Conservation (phyloP, 192 early-diverging fungal genomes). For the Linnemannia hyalina region DNA sequence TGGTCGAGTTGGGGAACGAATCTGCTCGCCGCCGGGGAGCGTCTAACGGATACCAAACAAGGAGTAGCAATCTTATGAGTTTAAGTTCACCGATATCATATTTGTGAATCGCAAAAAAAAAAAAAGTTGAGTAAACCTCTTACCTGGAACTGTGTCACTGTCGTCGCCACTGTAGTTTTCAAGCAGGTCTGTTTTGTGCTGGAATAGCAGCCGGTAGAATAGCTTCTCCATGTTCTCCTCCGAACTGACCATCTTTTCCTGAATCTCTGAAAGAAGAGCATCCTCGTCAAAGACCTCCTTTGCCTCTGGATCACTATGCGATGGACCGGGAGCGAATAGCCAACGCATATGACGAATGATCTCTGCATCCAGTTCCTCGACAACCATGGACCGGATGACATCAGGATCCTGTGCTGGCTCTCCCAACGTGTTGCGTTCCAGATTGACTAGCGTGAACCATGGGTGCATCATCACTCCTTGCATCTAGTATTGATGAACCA, state of each 20-base stretch:
- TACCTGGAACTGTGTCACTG: constrained; percentile 46
- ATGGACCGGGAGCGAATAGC: constrained; percentile 52
- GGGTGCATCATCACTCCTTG: constrained; percentile 64
- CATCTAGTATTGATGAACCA: constrained; percentile 42
- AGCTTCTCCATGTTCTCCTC: constrained; percentile 55
- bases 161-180: constrained; percentile 46
- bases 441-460: constrained; percentile 61
- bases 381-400: constrained; percentile 1
- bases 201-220: constrained; percentile 44
- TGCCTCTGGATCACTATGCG: constrained; percentile 45
- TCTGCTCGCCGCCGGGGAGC: constrained; percentile 43
- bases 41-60: constrained; percentile 9
- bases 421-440: constrained; percentile 41
- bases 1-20: constrained; percentile 42
- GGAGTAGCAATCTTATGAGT: neutral
- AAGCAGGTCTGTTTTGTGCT: constrained; percentile 43
- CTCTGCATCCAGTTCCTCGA: constrained; percentile 39
- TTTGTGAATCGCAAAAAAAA: neutral
- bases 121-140: neutral
- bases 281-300: constrained; percentile 54
- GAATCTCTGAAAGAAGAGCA: constrained; percentile 44
- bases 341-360: constrained; percentile 53
- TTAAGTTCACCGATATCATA: neutral
- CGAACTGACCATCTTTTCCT: constrained; percentile 43
- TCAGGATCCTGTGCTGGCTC: constrained; percentile 44